Evolutionary conservation across 73 alveolate genomes (phyloP), one percentile per base, ranked within the genome.

Genomic region (Symbiodinium natans): DNA sequence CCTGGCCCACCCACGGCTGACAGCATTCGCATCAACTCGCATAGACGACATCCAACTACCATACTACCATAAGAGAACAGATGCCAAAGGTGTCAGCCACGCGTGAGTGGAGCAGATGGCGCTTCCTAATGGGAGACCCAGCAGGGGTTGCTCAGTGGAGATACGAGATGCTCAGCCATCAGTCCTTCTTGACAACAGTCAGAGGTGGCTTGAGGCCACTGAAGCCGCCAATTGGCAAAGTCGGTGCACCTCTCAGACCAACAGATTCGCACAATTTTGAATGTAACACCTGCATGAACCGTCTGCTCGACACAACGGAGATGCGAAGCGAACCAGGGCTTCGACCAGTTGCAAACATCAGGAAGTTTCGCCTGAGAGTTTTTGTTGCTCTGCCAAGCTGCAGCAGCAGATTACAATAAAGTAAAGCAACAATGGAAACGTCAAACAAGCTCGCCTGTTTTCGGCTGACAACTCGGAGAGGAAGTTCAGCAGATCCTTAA

Each of bases 191-290:
- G 54, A 99, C 99, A 19, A 99, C 99, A 83, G 99, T 99, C 83
- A 99, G 82, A 89, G 99, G 99, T n/a, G 99, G 99, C 97, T 99
- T 99, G 27, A 99, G 99, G 11, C 99, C 99, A 54, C 99, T 93
- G 85, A 99, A 99, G 34, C 99, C 99, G 39, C 99, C 99, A 41
- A 99, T 83, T 15, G 99, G 99, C 87, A 99, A 99, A 92, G 99
- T 99, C 5, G 99, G 99, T 68, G 99, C 99, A 21, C 99, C 99
- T n/a, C 99, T 99, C 33, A 99, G 87, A 13, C 48, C 23, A 27
- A 33, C 93, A 73, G 63, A 48, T 10, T 48, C 8, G 23, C 17
- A 17, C 63, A 10, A 17, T 48, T 48, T 48, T 10, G 63, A 48
- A 10, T 48, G 63, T 48, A 8, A 8, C 63, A 48, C 17, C 63